phyloP scores from a whole-genome alignment of 2,329 filamentous ascomycete genomes.

The Aspergillus sojae region DNA sequence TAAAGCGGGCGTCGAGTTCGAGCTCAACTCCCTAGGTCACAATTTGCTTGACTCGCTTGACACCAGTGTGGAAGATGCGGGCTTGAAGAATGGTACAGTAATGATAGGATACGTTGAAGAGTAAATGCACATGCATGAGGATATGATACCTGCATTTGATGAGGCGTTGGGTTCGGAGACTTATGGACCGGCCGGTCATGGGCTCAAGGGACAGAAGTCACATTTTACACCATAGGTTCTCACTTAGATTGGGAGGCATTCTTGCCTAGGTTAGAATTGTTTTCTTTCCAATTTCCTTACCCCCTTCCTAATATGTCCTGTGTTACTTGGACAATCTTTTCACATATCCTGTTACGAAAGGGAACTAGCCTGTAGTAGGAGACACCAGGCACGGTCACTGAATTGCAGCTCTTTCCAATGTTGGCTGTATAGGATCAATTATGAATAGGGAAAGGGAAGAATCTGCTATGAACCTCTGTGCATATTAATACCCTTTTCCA shows the following conservation, averaged over 20 bases:
- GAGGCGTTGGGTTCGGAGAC: constrained; percentile 1
- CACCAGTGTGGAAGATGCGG: constrained; percentile 74
- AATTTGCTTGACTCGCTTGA: constrained; percentile 80
- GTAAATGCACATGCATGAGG: constrained; percentile 23
- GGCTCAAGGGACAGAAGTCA: background rate
- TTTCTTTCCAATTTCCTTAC: background rate
- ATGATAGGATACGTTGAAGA: constrained; percentile 88
- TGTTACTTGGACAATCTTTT: background rate
- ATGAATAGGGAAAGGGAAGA: background rate
- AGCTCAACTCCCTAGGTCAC: constrained; percentile 83
- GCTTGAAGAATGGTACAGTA: constrained; percentile 88
- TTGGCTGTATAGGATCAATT: background rate
- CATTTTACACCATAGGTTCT: background rate
- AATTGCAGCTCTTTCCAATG: background rate
- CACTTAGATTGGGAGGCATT: background rate
- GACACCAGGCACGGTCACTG: background rate
- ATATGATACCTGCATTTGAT: constrained; percentile 4
- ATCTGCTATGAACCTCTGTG: background rate
- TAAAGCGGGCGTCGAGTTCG: constrained; percentile 77
- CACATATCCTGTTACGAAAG: background rate
- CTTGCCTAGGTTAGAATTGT: background rate
- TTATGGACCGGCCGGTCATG: background rate
- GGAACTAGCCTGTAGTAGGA: background rate
- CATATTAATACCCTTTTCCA: background rate
- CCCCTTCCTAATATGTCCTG: background rate